Base-by-base conservation (phyloP, 139 green algal genomes). In the Chlamydomonas sp. region DNA sequence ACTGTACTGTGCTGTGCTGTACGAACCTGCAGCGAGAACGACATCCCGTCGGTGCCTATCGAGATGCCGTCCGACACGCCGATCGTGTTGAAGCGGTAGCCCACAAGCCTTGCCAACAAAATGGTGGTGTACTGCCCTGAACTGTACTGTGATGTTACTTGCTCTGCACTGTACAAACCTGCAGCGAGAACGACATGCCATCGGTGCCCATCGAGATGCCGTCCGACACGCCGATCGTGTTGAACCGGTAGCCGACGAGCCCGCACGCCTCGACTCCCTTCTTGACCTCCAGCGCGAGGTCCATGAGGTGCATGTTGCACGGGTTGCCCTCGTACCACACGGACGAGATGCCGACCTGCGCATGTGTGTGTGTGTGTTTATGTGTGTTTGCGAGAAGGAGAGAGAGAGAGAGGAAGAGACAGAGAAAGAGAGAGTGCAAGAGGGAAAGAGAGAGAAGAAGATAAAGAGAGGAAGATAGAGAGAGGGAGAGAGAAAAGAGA, bases 241-340 rank as follows among this genome's bases (percentile, higher is more conserved):
- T 95, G 84, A 95, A 97, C 22, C 92, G 79, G 76, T 90, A 93
- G 54, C 88, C 90, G 22, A 99, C 90, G 88, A 99, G 76, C 58
- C 89, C 89, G 0, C 82, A 83, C 3, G 77, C 76, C 60, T 83
- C 60, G 47, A 98, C 89, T 48, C 94, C 94, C n/a, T 78, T 70
- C 82, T 97, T 97, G 24, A 99, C 94, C 50, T 95, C 85, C 2
- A 81, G 85, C 1, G 90, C 90, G 60, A 99, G 81, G 72, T 94
- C 83, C 76, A 97, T 87, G 29, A 99, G 85, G 83, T 99, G 95
- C 92, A 97, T 99, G 86, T 99, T 99, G 92, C 95, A 99, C 37
- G 95, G 88, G 83, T 99, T 99, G 75, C 94, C 94, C 79, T 98
- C 94, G 65, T 96, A 98, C 94, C 94, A 98, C 54, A 97, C 88